Base-by-base conservation (phyloP, 192 early-diverging fungal species). In the Coemansia sp. region DNA sequence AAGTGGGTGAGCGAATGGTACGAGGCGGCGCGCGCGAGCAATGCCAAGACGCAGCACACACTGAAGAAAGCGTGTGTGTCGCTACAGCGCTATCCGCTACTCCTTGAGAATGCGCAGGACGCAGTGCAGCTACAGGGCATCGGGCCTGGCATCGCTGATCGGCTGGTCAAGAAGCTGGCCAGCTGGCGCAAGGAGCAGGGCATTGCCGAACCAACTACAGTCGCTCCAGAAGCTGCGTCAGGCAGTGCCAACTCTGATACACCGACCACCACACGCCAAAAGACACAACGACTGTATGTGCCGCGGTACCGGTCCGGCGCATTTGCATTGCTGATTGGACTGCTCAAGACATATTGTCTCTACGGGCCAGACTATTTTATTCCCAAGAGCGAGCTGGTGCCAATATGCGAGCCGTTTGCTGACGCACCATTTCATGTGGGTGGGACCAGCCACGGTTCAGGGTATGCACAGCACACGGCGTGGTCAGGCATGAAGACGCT, bases 401-500 rank as follows among this genome's bases (percentile, higher is more conserved):
- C 75, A 0, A 10, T 69, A 11, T 89, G 83, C 11, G 90, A 94
- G 72, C 54, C 79, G 23, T 87, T 86, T 54, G 85, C 86, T 27
- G 87, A 93, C 43, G 62, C 79, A 4, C 89, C 92, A 4, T 87
- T 92, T 49, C 75, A 78, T 54, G 75, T 69, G 0, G 75, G 41
- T 15, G 75, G 75, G 21, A 65, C 59, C 32, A 64, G 85, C 17
- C 73, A 74, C 19, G 53, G 60, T 10, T 63, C 8, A 38, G 60
- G n/a, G 61, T 29, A 58, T 25, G 29, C 39, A 19, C 65, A 72
- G 55, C 92, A 91, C 66, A 88, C 89, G 0, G 93, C 87, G 35
- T 97, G 93, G 93, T 83, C 62, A 22, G 82, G 85, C 9, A 92
- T 95, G 75, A 88, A 85, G 59, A 92, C 84, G 0, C 77, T 97